Conservation (phyloP, 2,329 filamentous ascomycete species). For the Aspergillus ochraceus region DNA sequence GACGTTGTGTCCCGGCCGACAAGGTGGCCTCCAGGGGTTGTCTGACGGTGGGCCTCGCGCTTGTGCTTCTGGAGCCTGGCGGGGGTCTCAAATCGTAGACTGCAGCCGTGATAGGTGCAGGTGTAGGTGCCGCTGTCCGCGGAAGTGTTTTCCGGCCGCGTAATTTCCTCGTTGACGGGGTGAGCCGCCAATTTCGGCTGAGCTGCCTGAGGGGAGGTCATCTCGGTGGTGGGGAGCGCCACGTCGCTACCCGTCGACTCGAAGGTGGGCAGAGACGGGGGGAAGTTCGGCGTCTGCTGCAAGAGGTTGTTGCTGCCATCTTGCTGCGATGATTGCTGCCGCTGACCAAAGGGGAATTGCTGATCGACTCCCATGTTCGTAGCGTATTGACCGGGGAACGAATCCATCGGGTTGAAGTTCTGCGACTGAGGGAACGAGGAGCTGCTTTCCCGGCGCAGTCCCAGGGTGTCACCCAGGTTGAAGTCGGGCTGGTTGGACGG, state of each 20-base stretch:
- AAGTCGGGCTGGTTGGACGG: constrained; percentile 61
- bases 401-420: constrained; percentile 44
- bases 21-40: constrained; percentile 53
- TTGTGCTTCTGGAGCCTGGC: constrained; percentile 91
- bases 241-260: constrained; percentile 60
- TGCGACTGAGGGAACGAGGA: constrained; percentile 36
- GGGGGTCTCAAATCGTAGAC: constrained; percentile 82
- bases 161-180: constrained; percentile 33
- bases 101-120: constrained; percentile 92
- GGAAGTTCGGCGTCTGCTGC: constrained; percentile 57
- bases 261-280: constrained; percentile 60
- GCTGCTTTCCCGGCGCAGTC: constrained; percentile 37
- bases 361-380: constrained; percentile 49
- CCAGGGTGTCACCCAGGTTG: constrained; percentile 44
- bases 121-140: constrained; percentile 90
- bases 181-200: constrained; percentile 34
- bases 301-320: constrained; percentile 27
- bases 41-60: constrained; percentile 83
- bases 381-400: constrained; percentile 42
- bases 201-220: constrained; percentile 35
- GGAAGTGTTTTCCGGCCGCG: constrained; percentile 62
- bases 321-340: constrained; percentile 29
- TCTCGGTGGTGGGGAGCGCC: constrained; percentile 26
- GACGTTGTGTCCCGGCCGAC: constrained; percentile 48
- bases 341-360: constrained; percentile 49